These are phyloP conservation scores for Trypanosoma boissoni DNA, from an alignment of 208 protist species.

Conservation along the genomic window DNA sequence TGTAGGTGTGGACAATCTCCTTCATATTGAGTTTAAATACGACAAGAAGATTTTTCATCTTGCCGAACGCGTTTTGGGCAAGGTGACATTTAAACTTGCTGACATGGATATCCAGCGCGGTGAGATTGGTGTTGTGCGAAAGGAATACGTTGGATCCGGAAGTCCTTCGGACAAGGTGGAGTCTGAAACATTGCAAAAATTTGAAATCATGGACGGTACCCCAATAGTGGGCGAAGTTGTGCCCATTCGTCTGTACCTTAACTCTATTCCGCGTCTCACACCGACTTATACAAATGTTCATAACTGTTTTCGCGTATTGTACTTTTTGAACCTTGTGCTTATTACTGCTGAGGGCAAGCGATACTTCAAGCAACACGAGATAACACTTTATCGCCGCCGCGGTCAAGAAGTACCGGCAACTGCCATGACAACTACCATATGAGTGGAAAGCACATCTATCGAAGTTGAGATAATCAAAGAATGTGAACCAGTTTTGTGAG, in stretches of 20 bases:
- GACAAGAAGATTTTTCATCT: conserved; percentile 81
- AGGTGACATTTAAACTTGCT: conserved; percentile 76
- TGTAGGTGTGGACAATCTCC: conserved; percentile 77
- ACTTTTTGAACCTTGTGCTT: conserved; percentile 87
- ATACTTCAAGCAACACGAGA: conserved; percentile 91
- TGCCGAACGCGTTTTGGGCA: conserved; percentile 68
- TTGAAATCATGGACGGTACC: conserved; percentile 91
- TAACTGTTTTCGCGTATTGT: conserved; percentile 67
- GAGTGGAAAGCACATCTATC: background rate
- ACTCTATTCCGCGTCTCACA: conserved; percentile 74
- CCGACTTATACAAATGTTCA: conserved; percentile 74
- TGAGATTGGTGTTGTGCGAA: conserved; percentile 76
- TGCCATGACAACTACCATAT: conserved; percentile 3
- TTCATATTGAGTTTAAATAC: conserved; percentile 93
- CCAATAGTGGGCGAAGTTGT: conserved; percentile 89
- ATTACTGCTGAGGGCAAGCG: conserved; percentile 74
- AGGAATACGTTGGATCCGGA: conserved; percentile 51
- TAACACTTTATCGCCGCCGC: conserved; percentile 64
- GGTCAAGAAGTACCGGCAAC: conserved; percentile 51
- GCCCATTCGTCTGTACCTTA: conserved; percentile 86
- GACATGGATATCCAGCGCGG: conserved; percentile 74
- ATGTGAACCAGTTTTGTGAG: background rate
- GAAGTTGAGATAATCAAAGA: background rate
- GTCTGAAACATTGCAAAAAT: conserved; percentile 82
- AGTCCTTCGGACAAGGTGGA: conserved; percentile 39